A percentile compares a stretch with the other conserved stretches of the same genome.
phyloP scores from a whole-genome alignment of 2,329 filamentous ascomycete genomes.

The Aspergillus transmontanensis region DNA sequence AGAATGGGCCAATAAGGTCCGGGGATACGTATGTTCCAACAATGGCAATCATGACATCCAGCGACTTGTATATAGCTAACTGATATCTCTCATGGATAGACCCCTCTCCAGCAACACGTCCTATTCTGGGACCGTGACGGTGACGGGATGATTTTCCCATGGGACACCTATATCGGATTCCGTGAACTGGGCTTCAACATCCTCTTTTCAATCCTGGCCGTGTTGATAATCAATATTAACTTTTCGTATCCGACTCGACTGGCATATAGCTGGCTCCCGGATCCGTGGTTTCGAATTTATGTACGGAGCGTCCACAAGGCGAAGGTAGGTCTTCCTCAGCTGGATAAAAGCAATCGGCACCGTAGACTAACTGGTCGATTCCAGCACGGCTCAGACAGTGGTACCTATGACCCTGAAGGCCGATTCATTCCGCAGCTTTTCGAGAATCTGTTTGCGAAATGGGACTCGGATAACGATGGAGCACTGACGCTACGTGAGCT shows the following conservation, averaged over 20 bases:
- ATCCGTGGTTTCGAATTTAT: not conserved
- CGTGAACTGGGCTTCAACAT: constrained; percentile 45
- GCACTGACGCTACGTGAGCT: not conserved
- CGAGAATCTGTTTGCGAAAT: constrained; percentile 53
- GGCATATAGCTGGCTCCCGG: constrained; percentile 18
- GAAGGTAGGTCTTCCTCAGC: not conserved
- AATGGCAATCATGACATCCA: not conserved
- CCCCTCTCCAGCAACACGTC: not conserved
- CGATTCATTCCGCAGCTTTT: constrained; percentile 50
- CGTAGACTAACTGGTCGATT: not conserved
- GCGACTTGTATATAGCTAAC: not conserved
- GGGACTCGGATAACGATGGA: constrained; percentile 32
- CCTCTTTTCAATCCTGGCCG: constrained; percentile 42
- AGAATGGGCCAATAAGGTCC: constrained; percentile 6
- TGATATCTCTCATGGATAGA: not conserved
- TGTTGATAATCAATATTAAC: constrained; percentile 43
- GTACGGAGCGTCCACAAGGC: not conserved
- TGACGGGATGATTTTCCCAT: not conserved
- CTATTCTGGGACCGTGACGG: not conserved
- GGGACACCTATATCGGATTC: not conserved
- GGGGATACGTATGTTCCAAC: constrained; percentile 6
- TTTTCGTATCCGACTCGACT: constrained; percentile 52
- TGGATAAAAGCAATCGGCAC: too few relatives aligned
- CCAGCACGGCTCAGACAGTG: constrained; percentile 30
- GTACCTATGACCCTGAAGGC: constrained; percentile 50